These are phyloP conservation scores for Lotmaria passim DNA, from an alignment of 208 protist genomes.

Conservation along the genomic window DNA sequence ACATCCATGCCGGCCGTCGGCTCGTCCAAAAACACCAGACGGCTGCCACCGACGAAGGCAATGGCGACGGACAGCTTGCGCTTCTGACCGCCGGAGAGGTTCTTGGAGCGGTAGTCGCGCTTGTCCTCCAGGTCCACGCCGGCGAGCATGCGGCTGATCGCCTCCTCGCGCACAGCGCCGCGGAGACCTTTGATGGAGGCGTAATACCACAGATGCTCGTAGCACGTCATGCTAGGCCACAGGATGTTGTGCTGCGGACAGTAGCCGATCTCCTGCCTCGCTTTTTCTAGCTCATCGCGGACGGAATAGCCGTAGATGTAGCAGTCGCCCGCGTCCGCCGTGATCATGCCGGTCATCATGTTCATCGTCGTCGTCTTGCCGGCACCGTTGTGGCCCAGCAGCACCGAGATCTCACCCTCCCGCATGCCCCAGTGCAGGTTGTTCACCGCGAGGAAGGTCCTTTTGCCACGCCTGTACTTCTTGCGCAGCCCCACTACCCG, in stretches of 20 bases:
- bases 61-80: slow-evolving; percentile 86
- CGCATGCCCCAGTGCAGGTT: slow-evolving; percentile 69
- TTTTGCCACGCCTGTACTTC: slow-evolving; percentile 42
- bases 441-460: slow-evolving; percentile 69
- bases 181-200: slow-evolving; percentile 86
- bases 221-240: slow-evolving; percentile 90
- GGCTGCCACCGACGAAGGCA: slow-evolving; percentile 76
- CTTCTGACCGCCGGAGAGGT: slow-evolving; percentile 77
- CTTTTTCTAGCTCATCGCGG: slow-evolving; percentile 42
- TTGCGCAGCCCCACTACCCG: slow-evolving; percentile 40
- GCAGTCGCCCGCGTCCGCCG: slow-evolving; percentile 74
- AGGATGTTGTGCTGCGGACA: slow-evolving; percentile 97
- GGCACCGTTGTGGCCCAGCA: slow-evolving; percentile 89
- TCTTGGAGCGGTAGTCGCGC: slow-evolving; percentile 35
- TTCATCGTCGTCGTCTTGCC: slow-evolving; percentile 86
- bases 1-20: slow-evolving; percentile 93
- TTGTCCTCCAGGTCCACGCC: slow-evolving; percentile 73
- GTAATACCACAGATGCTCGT: slow-evolving; percentile 93
- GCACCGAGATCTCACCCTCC: slow-evolving; percentile 68
- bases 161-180: slow-evolving; percentile 29
- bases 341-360: slow-evolving; percentile 88
- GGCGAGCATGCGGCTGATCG: slow-evolving; percentile 50
- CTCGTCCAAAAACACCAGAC: slow-evolving; percentile 88
- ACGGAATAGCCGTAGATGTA: slow-evolving; percentile 74
- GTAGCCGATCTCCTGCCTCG: slow-evolving; percentile 88